Conservation (phyloP, 2,329 filamentous ascomycete species). For the Bipolaris bicolor region DNA sequence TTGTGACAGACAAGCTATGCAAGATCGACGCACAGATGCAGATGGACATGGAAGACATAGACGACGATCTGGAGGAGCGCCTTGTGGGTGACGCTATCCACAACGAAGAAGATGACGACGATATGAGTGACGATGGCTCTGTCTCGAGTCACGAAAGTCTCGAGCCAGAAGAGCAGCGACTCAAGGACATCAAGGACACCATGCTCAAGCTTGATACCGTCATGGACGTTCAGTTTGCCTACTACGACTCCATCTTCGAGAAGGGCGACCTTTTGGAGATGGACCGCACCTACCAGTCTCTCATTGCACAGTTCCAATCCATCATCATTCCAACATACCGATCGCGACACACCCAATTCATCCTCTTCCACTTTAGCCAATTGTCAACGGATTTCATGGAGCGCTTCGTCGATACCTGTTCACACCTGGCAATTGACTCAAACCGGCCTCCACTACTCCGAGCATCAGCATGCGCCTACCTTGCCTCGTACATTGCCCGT, state of each 20-base stretch:
- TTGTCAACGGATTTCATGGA: constrained; percentile 78
- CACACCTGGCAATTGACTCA: constrained; percentile 74
- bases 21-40: constrained; percentile 97
- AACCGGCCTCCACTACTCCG: constrained; percentile 69
- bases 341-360: constrained; percentile 91
- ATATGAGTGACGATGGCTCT: constrained; percentile 72
- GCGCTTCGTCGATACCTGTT: constrained; percentile 79
- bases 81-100: constrained; percentile 65
- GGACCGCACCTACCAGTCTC: constrained; percentile 74
- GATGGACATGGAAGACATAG: constrained; percentile 87
- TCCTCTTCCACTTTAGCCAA: constrained; percentile 95
- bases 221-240: constrained; percentile 83
- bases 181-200: constrained; percentile 77
- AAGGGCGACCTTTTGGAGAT: constrained; percentile 70
- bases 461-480: constrained; percentile 86
- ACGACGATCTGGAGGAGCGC: constrained; percentile 82
- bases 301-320: constrained; percentile 84
- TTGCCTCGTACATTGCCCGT: constrained; percentile 91
- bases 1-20: constrained; percentile 85
- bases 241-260: constrained; percentile 76
- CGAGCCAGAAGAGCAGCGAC: constrained; percentile 63
- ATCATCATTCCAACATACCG: constrained; percentile 90
- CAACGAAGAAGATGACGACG: constrained; percentile 55
- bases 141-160: constrained; percentile 68
- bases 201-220: constrained; percentile 91